These are phyloP conservation scores for Hymenoscyphus fraxineus DNA, from an alignment of 2,329 filamentous ascomycete species.

Conservation along the genomic window DNA sequence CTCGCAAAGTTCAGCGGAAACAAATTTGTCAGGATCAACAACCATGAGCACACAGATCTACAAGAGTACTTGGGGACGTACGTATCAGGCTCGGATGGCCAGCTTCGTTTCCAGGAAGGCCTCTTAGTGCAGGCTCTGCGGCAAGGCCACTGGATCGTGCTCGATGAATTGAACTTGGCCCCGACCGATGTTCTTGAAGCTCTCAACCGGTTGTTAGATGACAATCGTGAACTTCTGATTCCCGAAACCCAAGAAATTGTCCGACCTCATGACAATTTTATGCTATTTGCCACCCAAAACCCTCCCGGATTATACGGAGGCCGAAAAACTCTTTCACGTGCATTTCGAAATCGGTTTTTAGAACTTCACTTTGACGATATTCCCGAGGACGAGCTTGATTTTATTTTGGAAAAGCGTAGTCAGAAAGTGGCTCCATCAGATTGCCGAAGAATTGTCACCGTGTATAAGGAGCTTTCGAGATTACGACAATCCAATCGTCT, in stretches of 20 bases:
- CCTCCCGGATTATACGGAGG: constrained; percentile 93
- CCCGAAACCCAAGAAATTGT: constrained; percentile 96
- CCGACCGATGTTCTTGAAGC: constrained; percentile 97
- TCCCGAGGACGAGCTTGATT: constrained; percentile 87
- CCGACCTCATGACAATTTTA: constrained; percentile 88
- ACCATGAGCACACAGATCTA: constrained; percentile 96
- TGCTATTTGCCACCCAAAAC: constrained; percentile 97
- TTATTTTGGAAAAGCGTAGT: constrained; percentile 83
- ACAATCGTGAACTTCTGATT: constrained; percentile 92
- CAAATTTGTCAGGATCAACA: constrained; percentile 97
- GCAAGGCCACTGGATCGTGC: constrained; percentile 94
- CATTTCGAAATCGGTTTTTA: constrained; percentile 94
- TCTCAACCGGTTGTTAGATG: constrained; percentile 89
- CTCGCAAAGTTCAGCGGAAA: constrained; percentile 95
- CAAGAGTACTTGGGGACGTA: constrained; percentile 98
- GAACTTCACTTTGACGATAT: constrained; percentile 99
- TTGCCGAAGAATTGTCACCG: constrained; percentile 83
- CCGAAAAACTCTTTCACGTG: constrained; percentile 85
- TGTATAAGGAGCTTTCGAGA: constrained; percentile 88
- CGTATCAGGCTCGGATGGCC: constrained; percentile 78
- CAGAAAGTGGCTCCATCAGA: constrained; percentile 85
- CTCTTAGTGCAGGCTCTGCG: constrained; percentile 88
- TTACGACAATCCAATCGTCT: constrained; percentile 85
- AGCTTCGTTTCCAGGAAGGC: constrained; percentile 87
- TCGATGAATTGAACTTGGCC: constrained; percentile 95